Evolutionary conservation across 106 monocot genomes (phyloP).

Genomic region (Dendrobium chrysotoxum): DNA sequence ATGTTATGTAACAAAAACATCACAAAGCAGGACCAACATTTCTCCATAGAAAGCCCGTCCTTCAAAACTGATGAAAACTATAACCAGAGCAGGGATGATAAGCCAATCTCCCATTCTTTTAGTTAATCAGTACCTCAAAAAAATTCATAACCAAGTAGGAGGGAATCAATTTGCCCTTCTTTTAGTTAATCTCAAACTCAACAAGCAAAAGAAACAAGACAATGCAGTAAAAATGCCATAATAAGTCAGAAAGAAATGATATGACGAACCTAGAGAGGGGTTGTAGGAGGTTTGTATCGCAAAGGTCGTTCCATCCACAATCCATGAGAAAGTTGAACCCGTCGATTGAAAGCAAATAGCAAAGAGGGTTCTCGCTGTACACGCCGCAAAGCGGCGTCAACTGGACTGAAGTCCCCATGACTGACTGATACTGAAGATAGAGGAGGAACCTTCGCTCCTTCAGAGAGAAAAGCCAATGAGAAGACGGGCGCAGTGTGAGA

Average conservation of each 20-base stretch:
- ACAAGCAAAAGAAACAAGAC: neutral
- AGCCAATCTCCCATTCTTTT: neutral
- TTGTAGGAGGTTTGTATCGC: slow-evolving; percentile 67
- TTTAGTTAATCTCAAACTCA: neutral
- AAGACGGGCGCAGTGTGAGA: no score
- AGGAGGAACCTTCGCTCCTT: neutral
- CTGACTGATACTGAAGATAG: neutral
- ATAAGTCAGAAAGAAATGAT: neutral
- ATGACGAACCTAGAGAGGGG: slow-evolving; percentile 73
- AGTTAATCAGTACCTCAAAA: neutral
- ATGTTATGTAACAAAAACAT: neutral
- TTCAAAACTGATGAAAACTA: neutral
- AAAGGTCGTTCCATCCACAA: slow-evolving; percentile 98
- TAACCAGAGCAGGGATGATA: neutral
- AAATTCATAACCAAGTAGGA: neutral
- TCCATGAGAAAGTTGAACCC: slow-evolving; percentile 94
- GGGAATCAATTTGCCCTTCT: neutral
- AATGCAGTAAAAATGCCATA: neutral
- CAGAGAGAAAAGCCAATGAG: no score
- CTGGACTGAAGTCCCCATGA: slow-evolving; percentile 95
- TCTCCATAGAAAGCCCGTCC: neutral
- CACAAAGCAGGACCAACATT: neutral
- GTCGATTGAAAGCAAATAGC: slow-evolving; percentile 86
- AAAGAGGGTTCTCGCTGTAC: slow-evolving; percentile 89
- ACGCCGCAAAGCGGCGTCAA: slow-evolving; percentile 88